Evolutionary conservation across 306 rosid species (phyloP).

Genomic region (Prunus mongolica): DNA sequence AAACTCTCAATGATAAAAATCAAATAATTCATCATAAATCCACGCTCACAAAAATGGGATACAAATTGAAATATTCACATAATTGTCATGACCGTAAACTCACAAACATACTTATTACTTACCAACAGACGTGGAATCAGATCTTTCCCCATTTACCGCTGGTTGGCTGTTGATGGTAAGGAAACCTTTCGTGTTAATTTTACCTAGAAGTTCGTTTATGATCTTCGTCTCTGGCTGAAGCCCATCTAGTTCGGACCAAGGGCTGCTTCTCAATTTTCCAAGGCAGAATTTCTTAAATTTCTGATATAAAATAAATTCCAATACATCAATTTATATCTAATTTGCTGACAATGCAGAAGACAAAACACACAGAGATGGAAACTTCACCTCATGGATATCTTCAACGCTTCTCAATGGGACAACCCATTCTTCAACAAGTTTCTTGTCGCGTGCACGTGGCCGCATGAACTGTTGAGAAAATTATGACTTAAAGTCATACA

Average conservation of each 20-base stretch:
- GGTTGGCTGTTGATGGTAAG: slow-evolving; percentile 98
- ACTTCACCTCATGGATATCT: slow-evolving; percentile 76
- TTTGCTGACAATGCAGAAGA: neutral
- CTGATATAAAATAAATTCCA: slow-evolving; percentile 38
- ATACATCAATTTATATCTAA: slow-evolving; percentile 14
- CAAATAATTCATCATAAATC: neutral
- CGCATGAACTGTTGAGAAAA: slow-evolving; percentile 70
- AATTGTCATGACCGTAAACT: neutral
- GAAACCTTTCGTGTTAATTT: slow-evolving; percentile 68
- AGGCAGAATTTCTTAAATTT: slow-evolving; percentile 73
- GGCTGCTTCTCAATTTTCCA: slow-evolving; percentile 89
- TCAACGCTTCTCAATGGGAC: slow-evolving; percentile 64
- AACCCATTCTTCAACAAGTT: slow-evolving; percentile 90
- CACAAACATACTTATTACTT: slow-evolving; percentile 19
- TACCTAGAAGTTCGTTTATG: slow-evolving; percentile 76
- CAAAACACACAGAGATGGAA: neutral
- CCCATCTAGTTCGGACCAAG: slow-evolving; percentile 97
- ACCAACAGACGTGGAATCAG: slow-evolving; percentile 85
- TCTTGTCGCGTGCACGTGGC: slow-evolving; percentile 88
- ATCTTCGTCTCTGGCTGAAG: slow-evolving; percentile 89
- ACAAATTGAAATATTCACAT: neutral
- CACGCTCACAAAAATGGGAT: neutral
- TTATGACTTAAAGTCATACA: neutral
- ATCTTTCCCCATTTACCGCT: slow-evolving; percentile 82
- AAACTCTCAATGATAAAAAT: neutral